These are phyloP conservation scores for Aquilaria yunnanensis DNA, from an alignment of 345 rosid species.

Conservation along the genomic window DNA sequence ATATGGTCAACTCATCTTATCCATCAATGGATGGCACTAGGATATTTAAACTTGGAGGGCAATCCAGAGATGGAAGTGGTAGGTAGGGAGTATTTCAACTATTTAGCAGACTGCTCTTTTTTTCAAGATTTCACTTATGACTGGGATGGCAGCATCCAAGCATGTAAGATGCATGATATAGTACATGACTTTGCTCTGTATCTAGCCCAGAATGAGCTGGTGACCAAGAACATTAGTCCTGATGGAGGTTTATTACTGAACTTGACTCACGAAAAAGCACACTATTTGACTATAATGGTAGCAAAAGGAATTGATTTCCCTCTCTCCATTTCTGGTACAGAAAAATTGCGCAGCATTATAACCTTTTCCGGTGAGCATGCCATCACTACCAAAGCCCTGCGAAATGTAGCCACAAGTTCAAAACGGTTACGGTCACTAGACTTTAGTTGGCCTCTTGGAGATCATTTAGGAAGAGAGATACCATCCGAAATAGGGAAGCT, in stretches of 20 bases:
- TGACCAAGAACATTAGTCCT: neutral
- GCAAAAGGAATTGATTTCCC: neutral
- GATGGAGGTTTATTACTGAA: neutral
- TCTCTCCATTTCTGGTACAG: neutral
- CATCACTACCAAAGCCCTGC: constrained; percentile 2
- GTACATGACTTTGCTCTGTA: constrained; percentile 10
- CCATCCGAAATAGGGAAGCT: neutral
- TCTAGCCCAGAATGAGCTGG: neutral
- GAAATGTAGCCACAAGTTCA: neutral
- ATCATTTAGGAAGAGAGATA: neutral
- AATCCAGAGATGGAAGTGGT: neutral
- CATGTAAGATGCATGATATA: constrained; percentile 9
- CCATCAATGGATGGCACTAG: neutral
- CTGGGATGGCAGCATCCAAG: neutral
- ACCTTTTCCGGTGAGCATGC: neutral
- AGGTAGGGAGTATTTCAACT: neutral
- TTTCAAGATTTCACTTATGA: neutral
- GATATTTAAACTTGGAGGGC: neutral
- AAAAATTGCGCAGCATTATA: constrained; percentile 8
- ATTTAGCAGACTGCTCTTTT: neutral
- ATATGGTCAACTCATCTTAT: neutral
- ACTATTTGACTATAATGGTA: neutral
- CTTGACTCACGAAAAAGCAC: neutral
- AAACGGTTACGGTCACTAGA: constrained; percentile 5
- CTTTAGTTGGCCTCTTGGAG: neutral